Base-by-base conservation (phyloP, 2,329 filamentous ascomycete genomes). In the Colletotrichum kahawae region DNA sequence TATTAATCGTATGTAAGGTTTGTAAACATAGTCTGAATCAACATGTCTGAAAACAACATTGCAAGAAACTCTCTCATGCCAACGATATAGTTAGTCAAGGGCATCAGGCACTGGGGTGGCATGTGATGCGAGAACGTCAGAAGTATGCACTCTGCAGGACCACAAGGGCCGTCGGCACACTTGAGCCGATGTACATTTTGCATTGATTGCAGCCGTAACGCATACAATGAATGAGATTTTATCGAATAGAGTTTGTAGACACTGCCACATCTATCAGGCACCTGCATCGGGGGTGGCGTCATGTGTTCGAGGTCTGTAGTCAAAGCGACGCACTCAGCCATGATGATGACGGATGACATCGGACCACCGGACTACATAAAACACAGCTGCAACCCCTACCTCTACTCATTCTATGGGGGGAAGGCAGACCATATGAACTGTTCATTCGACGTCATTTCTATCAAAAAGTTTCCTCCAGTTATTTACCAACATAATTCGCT, bases 61-160 rank as follows among this genome's bases (percentile, higher is more conserved):
- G 18, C 18, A 6, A 43, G 2, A 3, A 12, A 3, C 38, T n/a
- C 1, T 12, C 1, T n/a, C 38, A 43, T 43, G 38, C 8, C 38
- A 43, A 43, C 2, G 2, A 43, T 8, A n/a, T 43, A 2, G 38
- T 1, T n/a, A 0, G 2, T 0, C 38, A n/a, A 43, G 38, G 0
- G 0, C 18, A 1, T 2, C 38, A 43, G 10, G 38, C 38, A 3
- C 0, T n/a, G 1, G 38, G 18, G 38, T 43, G 38, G 18, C 38
- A 43, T 43, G 38, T 60, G 57, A 60, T n/a, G 57, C 29, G 57
- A 60, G 1, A 8, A 1, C 18, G n/a, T 48, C 38, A 29, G 24
- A 5, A 10, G 9, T 60, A 9, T 33, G 29, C 21, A 21, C 7
- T 57, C 21, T 21, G 57, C 31, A 16, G 31, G 29, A 34, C n/a